These are phyloP conservation scores for Umbelopsis sp. DNA, from an alignment of 192 early-diverging fungal genomes.

Conservation along the genomic window DNA sequence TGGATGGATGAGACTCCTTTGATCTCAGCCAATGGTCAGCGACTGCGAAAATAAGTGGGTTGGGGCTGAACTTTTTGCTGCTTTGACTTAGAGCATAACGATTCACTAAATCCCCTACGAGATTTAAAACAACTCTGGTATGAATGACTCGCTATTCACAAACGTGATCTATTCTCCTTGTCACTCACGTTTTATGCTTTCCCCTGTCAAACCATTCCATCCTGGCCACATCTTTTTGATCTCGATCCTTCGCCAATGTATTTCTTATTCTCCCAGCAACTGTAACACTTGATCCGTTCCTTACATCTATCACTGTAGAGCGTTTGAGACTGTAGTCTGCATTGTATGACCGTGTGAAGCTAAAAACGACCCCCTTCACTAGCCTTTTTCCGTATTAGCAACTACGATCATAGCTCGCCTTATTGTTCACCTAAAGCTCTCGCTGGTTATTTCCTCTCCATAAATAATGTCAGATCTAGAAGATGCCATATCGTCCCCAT, in stretches of 20 bases:
- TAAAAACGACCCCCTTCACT: not conserved
- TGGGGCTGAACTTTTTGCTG: too few relatives aligned
- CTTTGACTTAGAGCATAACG: too few relatives aligned
- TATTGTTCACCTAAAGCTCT: not conserved
- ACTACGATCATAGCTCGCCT: not conserved
- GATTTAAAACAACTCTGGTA: too few relatives aligned
- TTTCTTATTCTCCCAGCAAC: not conserved
- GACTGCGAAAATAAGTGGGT: not conserved
- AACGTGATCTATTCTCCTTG: too few relatives aligned
- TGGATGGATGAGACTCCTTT: not conserved
- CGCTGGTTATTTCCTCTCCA: not conserved
- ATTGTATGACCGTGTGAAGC: slow-evolving; percentile 4
- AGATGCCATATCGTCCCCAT: slow-evolving; percentile 29
- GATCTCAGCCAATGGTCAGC: slow-evolving; percentile 1
- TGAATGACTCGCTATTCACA: too few relatives aligned
- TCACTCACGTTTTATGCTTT: too few relatives aligned
- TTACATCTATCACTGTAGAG: not conserved
- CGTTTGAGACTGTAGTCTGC: not conserved
- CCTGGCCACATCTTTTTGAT: too few relatives aligned
- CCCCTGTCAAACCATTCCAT: too few relatives aligned
- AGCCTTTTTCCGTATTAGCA: not conserved
- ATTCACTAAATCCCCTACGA: too few relatives aligned
- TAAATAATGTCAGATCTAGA: slow-evolving; percentile 30
- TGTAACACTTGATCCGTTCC: not conserved
- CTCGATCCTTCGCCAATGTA: too few relatives aligned